phyloP scores from a whole-genome alignment of 176 grass and related monocot species.

The Zizania latifolia region DNA sequence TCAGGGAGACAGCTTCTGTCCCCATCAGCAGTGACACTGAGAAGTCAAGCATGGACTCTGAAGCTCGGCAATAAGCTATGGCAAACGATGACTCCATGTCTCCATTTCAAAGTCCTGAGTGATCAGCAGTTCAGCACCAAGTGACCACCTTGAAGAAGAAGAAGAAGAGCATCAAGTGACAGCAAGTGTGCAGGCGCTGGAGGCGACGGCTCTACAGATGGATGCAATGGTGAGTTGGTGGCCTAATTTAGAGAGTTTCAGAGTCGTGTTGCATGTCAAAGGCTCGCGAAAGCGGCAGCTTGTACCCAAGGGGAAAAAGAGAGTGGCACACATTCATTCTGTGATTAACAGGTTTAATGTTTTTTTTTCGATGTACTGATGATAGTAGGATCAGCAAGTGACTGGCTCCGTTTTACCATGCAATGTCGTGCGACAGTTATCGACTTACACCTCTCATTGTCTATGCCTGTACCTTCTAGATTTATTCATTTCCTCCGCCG shows the following conservation, averaged over 20 bases:
- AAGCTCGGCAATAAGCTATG: not conserved
- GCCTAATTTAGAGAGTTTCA: conserved; percentile 12
- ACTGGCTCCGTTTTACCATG: not conserved
- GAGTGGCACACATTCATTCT: conserved; percentile 15
- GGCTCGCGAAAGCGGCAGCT: conserved; percentile 7
- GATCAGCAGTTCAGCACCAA: conserved; percentile 21
- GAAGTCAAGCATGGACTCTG: conserved; percentile 26
- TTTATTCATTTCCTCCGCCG: not conserved
- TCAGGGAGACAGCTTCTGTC: not conserved
- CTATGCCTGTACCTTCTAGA: not conserved
- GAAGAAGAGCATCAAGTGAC: not conserved
- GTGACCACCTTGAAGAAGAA: not conserved
- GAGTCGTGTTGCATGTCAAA: not conserved
- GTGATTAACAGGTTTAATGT: conserved; percentile 4
- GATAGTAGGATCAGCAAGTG: not conserved
- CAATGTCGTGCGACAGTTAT: not conserved
- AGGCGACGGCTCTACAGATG: not conserved
- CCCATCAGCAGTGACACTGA: conserved; percentile 1
- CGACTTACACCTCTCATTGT: not conserved
- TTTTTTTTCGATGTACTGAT: not conserved
- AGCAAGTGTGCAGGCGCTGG: not conserved
- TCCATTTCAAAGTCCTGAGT: not conserved
- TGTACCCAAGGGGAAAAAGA: conserved; percentile 3
- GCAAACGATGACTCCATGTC: not conserved
- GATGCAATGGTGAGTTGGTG: not conserved